Percentiles rank a stretch among this genome's conserved stretches.
Evolutionary conservation across 495 filamentous ascomycete species (phyloP).

Genomic region (Lophiotrema nucula): DNA sequence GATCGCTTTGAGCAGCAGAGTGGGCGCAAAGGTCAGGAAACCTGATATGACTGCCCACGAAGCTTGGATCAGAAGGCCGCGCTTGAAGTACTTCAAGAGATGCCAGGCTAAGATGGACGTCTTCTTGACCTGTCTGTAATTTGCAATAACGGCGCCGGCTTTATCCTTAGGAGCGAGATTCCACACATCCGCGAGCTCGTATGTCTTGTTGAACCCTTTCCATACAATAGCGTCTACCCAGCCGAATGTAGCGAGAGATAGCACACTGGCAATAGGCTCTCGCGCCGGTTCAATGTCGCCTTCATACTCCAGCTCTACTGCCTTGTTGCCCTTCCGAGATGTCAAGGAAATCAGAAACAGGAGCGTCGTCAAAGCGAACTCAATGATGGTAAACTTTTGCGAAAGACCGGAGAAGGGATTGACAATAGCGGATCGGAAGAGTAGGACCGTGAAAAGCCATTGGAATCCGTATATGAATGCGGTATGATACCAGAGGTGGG

Average conservation of each 20-base stretch:
- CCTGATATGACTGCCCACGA: constrained; percentile 75
- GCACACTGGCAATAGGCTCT: constrained; percentile 81
- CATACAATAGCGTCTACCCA: constrained; percentile 91
- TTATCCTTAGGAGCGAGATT: constrained; percentile 87
- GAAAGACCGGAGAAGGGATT: constrained; percentile 66
- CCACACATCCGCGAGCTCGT: constrained; percentile 85
- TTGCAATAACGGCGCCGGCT: constrained; percentile 69
- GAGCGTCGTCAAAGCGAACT: constrained; percentile 72
- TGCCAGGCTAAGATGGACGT: constrained; percentile 78
- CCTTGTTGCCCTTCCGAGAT: constrained; percentile 89
- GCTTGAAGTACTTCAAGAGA: constrained; percentile 78
- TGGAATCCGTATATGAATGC: constrained; percentile 78
- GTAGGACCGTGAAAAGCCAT: constrained; percentile 71
- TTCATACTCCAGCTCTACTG: constrained; percentile 81
- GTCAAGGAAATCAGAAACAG: constrained; percentile 72
- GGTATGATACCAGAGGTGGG: constrained; percentile 89
- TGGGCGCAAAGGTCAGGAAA: constrained; percentile 84
- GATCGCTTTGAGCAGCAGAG: constrained; percentile 84
- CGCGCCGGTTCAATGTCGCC: constrained; percentile 78
- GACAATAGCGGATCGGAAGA: constrained; percentile 83
- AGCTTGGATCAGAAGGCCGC: constrained; percentile 72
- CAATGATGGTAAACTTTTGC: constrained; percentile 59
- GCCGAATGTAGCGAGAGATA: constrained; percentile 81
- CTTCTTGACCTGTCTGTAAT: constrained; percentile 84
- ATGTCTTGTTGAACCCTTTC: constrained; percentile 84